These are phyloP conservation scores for Fistulifera solaris DNA, from an alignment of 108 stramenopile species.

Conservation along the genomic window DNA sequence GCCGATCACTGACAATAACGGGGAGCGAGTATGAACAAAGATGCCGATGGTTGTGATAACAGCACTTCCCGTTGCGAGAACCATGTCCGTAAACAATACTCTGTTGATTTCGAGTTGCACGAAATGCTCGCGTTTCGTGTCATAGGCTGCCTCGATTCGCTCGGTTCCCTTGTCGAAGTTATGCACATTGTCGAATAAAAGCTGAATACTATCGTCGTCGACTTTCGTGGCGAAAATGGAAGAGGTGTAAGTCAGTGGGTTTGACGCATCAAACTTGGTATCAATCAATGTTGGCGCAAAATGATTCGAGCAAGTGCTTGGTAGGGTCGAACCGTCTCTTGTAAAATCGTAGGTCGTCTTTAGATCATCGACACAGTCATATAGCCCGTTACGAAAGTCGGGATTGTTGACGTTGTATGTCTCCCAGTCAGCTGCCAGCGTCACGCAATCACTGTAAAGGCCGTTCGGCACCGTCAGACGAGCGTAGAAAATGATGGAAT, in stretches of 20 bases:
- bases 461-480: slow-evolving; percentile 21
- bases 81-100: slow-evolving; percentile 27
- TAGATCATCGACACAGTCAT: slow-evolving; percentile 19
- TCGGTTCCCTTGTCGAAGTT: slow-evolving; percentile 19
- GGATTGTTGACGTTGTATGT: slow-evolving; percentile 8
- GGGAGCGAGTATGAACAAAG: slow-evolving; percentile 40
- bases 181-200: slow-evolving; percentile 22
- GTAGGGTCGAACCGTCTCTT: not conserved
- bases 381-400: slow-evolving; percentile 4
- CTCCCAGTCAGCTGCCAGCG: slow-evolving; percentile 22
- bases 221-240: slow-evolving; percentile 33
- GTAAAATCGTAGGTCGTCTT: slow-evolving; percentile 8
- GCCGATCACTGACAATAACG: slow-evolving; percentile 35
- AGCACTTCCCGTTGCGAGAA: slow-evolving; percentile 27
- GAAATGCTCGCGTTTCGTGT: slow-evolving; percentile 38
- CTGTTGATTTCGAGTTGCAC: slow-evolving; percentile 16
- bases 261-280: slow-evolving; percentile 19
- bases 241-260: slow-evolving; percentile 20
- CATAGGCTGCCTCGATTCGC: slow-evolving; percentile 30
- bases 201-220: slow-evolving; percentile 7
- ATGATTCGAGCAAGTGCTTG: slow-evolving; percentile 16
- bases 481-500: slow-evolving; percentile 29
- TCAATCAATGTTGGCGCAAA: slow-evolving; percentile 32
- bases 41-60: slow-evolving; percentile 31
- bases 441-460: slow-evolving; percentile 23